Conservation (phyloP, 2,329 filamentous ascomycete genomes). For the Penicillium sp. region DNA sequence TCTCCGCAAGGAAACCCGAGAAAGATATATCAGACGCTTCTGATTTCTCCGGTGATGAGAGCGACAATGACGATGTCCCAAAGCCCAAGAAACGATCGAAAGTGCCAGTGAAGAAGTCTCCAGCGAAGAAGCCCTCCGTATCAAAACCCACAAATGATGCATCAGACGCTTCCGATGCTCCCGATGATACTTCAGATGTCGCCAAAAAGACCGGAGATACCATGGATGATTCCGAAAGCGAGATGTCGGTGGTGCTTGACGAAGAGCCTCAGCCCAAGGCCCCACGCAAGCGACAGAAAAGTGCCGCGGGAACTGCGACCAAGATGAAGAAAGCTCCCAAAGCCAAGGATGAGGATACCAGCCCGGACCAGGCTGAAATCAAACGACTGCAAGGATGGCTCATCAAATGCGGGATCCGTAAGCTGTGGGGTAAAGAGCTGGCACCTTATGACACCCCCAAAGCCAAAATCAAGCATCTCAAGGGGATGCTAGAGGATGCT, state of each 20-base stretch:
- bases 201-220: slow-evolving; percentile 35
- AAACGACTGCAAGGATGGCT: slow-evolving; percentile 86
- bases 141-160: slow-evolving; percentile 6
- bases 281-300: slow-evolving; percentile 52
- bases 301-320: slow-evolving; percentile 26
- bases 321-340: slow-evolving; percentile 40
- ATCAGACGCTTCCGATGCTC: slow-evolving; percentile 9
- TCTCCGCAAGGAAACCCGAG: background rate
- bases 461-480: slow-evolving; percentile 81
- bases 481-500: slow-evolving; percentile 71
- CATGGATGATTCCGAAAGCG: slow-evolving; percentile 58
- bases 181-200: slow-evolving; percentile 19
- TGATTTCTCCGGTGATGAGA: slow-evolving; percentile 20
- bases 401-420: slow-evolving; percentile 85
- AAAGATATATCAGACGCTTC: slow-evolving; percentile 4
- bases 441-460: slow-evolving; percentile 70
- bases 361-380: slow-evolving; percentile 73
- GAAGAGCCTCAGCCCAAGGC: slow-evolving; percentile 64
- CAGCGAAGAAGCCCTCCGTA: slow-evolving; percentile 10
- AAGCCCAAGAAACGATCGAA: slow-evolving; percentile 21
- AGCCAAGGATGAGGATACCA: slow-evolving; percentile 49
- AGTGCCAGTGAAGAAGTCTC: slow-evolving; percentile 6
- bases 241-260: slow-evolving; percentile 76
- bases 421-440: slow-evolving; percentile 85
- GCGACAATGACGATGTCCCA: slow-evolving; percentile 25